Percentiles rank a stretch among this genome's conserved stretches.
phyloP scores from a whole-genome alignment of 2,329 filamentous ascomycete species.

The Westerdykella aurantiaca region DNA sequence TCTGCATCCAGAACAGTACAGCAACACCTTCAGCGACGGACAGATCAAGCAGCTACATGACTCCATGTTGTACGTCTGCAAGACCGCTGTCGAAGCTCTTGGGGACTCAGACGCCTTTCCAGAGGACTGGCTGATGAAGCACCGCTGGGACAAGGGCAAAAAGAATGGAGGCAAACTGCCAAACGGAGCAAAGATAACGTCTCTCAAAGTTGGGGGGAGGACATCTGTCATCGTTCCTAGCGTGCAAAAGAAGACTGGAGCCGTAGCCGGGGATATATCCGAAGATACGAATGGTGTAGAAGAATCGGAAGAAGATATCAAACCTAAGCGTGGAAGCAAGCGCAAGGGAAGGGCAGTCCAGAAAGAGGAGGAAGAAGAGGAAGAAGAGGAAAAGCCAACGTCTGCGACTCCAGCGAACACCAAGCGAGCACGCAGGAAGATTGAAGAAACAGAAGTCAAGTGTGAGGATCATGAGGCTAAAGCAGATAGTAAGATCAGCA shows the following conservation, averaged over 20 bases:
- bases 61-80: constrained; percentile 71
- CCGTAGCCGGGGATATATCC: constrained; percentile 51
- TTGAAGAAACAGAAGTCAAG: constrained; percentile 11
- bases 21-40: constrained; percentile 67
- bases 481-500: too few relatives aligned
- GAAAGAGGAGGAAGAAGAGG: constrained; percentile 16
- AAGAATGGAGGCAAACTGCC: constrained; percentile 66
- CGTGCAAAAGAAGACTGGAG: constrained; percentile 75
- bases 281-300: constrained; percentile 23
- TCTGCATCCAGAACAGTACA: constrained; percentile 90
- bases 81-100: constrained; percentile 69
- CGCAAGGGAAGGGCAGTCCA: constrained; percentile 26
- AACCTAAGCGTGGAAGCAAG: constrained; percentile 32
- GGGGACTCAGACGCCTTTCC: constrained; percentile 83
- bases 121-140: constrained; percentile 74
- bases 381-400: constrained; percentile 5
- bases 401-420: constrained; percentile 10
- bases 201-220: constrained; percentile 81
- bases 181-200: constrained; percentile 77
- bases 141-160: constrained; percentile 86
- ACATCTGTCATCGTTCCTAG: constrained; percentile 85
- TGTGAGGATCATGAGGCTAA: constrained; percentile 5
- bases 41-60: constrained; percentile 69
- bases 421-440: constrained; percentile 19
- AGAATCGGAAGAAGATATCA: constrained; percentile 16